Evolutionary conservation across 371 early-diverging fungal genomes (phyloP), one percentile per base, ranked within the genome.

Genomic region (Synchytrium microbalum): DNA sequence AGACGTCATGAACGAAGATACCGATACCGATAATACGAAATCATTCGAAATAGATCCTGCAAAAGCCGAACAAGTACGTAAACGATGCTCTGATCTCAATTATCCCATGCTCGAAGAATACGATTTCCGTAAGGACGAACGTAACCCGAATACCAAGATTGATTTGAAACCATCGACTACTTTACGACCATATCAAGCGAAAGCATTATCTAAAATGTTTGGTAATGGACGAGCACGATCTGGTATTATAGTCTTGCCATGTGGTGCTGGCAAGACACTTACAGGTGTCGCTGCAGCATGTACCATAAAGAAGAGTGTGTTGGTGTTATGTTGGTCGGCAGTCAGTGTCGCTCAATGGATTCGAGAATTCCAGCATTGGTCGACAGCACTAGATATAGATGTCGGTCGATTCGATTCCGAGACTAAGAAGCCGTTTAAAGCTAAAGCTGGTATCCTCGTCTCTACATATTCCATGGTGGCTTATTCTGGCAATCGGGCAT

Each of bases 261-360:
- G 97, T 71, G 99, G 99, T 60, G 95, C 98, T n/a, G 99, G 99
- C 55, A 99, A 99, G 75, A 99, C 99, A 0, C 80, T 99, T 28
- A 99, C 99, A 0, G 99, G 99, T 1, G 96, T 99, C 62, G 97
- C 99, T 13, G 99, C 99, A 0, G 95, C 99, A 0, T 98, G 96
- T 74, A 99, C 99, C 0, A 89, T 99, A 71, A 97, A 97, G 74
- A 98, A 98, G 79, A 92, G 92, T 67, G 86, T 87, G 5, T 77
- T 99, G 25, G 95, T 99, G 2, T 78, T 99, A 25, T 99, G 99
- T 72, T 99, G 98, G 3, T 51, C 51, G 51, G 13, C 51, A n/a
- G n/a, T n/a, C n/a, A n/a, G n/a, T 16, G 99, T 98, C n/a, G 89
- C 95, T 81, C 99, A 99, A 75, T 99, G 99, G 99, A 89, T 91